Evolutionary conservation across 1,284 basidiomycete species (phyloP), one percentile per base, ranked within the genome.

Genomic region (Anthracocystis walkeri): DNA sequence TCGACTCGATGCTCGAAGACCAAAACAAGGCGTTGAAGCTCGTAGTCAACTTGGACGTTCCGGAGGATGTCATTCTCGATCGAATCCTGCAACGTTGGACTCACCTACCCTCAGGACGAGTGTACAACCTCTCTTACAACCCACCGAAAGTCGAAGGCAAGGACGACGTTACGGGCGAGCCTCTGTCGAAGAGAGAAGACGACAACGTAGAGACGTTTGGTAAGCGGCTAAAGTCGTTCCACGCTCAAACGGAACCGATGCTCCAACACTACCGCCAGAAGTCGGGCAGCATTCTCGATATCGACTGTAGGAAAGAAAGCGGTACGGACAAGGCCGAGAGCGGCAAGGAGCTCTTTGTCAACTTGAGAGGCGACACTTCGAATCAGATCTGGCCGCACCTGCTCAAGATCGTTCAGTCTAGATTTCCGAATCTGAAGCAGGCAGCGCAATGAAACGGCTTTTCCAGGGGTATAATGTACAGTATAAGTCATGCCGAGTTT

Each of bases 91-190:
- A 84, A 18, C 92, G 95, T 57, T 98, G 93, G 93, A 90, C 98
- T 5, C 96, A 99, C 85, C 88, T 93, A 2, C 90, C 93, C 1
- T 95, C 93, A 0, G 97, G 97, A 5, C 89, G 97, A 21, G 92
- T 98, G 16, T 99, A 99, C 70, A 82, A 85, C 57, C 72, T 82
- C 33, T 74, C 68, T 16, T 85, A 80, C 87, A 97, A 96, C 86
- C 92, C 90, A 23, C 97, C 97, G 18, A 92, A 92, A 80, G 90
- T 92, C 0, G 88, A 91, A 3, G 96, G 96, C 4, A 88, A 89
- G 65, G 97, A 98, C 87, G 95, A 99, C 84, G 87, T 92, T 66
- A 98, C 96, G 0, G 95, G 95, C 27, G 95, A 99, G 85, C 90
- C 92, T 6, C 88, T 99, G 23, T 91, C 88, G 25, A 93, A 93